These are phyloP conservation scores for Adenanthera pavonina DNA, from an alignment of 306 rosid genomes.

Conservation along the genomic window DNA sequence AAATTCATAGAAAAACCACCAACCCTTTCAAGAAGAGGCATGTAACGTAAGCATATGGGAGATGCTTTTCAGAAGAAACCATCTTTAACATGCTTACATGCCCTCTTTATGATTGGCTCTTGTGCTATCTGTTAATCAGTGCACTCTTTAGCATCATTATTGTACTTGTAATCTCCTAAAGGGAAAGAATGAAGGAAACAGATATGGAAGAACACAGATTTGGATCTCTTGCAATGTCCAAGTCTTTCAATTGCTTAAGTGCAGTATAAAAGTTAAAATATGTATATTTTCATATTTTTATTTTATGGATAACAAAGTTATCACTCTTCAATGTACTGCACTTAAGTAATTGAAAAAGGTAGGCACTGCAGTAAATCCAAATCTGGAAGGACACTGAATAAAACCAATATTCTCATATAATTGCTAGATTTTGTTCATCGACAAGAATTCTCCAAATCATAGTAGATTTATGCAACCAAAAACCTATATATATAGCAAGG, in stretches of 20 bases:
- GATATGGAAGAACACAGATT: background rate
- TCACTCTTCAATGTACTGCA: too few relatives aligned
- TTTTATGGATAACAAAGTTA: too few relatives aligned
- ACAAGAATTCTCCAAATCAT: background rate
- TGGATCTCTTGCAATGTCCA: too few relatives aligned
- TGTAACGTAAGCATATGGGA: too few relatives aligned
- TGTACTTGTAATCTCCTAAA: conserved; percentile 8
- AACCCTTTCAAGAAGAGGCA: background rate
- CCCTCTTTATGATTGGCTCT: background rate
- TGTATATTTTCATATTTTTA: too few relatives aligned
- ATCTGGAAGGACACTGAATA: background rate
- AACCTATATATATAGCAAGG: background rate
- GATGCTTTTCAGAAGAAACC: too few relatives aligned
- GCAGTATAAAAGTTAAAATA: too few relatives aligned
- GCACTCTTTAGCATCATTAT: background rate
- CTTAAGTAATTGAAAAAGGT: too few relatives aligned
- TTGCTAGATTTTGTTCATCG: too few relatives aligned
- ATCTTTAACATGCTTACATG: background rate
- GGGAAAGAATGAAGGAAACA: background rate
- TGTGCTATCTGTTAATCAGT: too few relatives aligned
- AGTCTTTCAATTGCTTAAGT: too few relatives aligned
- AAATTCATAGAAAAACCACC: background rate
- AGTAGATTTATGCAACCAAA: background rate
- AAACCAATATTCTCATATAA: background rate
- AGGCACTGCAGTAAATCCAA: too few relatives aligned